A percentile compares a stretch with the other conserved stretches of the same genome.
Evolutionary conservation across 2,329 filamentous ascomycete genomes (phyloP).

Genomic region (Colletotrichum phormii): DNA sequence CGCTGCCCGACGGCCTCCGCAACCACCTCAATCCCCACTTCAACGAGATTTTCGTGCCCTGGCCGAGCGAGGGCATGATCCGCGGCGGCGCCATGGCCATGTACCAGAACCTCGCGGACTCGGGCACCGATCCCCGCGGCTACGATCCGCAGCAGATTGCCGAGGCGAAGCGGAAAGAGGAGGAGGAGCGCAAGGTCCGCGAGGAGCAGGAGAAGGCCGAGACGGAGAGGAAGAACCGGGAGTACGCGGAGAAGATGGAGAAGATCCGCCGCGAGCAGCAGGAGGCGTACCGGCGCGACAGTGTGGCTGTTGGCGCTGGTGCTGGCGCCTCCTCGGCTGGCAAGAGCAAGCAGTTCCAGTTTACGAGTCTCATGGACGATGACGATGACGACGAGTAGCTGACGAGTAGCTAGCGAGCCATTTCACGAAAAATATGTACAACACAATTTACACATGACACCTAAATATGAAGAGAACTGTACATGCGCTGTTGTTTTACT

Average conservation of each 20-base stretch:
- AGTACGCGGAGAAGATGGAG: conserved; percentile 53
- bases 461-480: neutral
- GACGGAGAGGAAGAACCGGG: conserved; percentile 56
- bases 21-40: conserved; percentile 67
- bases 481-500: neutral
- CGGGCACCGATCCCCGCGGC: conserved; percentile 70
- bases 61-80: conserved; percentile 79
- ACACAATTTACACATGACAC: neutral
- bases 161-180: conserved; percentile 61
- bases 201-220: conserved; percentile 54
- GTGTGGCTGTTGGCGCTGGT: conserved; percentile 36
- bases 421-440: neutral
- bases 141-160: conserved; percentile 69
- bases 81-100: conserved; percentile 74
- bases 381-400: conserved; percentile 56
- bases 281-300: conserved; percentile 45
- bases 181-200: conserved; percentile 54
- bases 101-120: conserved; percentile 71
- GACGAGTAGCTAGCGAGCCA: conserved; percentile 37
- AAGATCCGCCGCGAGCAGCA: conserved; percentile 54
- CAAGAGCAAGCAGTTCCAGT: conserved; percentile 67
- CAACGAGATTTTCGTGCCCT: conserved; percentile 76
- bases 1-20: conserved; percentile 61
- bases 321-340: conserved; percentile 42
- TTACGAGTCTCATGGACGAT: conserved; percentile 64